phyloP scores from a whole-genome alignment of 2,329 filamentous ascomycete species.

The Ophiostoma novo-ulmi region DNA sequence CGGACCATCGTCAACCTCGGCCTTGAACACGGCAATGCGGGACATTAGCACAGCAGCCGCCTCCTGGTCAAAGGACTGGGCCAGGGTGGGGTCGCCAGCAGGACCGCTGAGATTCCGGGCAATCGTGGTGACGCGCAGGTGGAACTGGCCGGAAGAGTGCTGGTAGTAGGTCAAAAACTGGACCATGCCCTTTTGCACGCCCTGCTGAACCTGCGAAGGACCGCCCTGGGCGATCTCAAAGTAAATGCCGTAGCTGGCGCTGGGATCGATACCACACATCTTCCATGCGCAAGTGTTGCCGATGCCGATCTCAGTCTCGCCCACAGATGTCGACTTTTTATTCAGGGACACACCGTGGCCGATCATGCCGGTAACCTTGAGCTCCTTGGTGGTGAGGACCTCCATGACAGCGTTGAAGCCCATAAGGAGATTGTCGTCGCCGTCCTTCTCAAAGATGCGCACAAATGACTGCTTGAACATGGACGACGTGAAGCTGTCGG shows the following conservation, averaged over 20 bases:
- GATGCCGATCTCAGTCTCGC: conserved; percentile 96
- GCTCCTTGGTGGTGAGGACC: conserved; percentile 92
- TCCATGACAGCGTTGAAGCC: conserved; percentile 96
- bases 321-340: conserved; percentile 95
- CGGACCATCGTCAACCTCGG: conserved; percentile 96
- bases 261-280: conserved; percentile 97
- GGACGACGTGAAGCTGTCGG: conserved; percentile 95
- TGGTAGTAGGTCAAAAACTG: conserved; percentile 99
- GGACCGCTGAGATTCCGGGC: conserved; percentile 87
- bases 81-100: conserved; percentile 87
- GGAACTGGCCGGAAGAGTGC: conserved; percentile 92
- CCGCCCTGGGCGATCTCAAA: conserved; percentile 97
- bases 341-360: conserved; percentile 94
- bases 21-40: conserved; percentile 98
- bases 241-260: conserved; percentile 90
- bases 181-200: conserved; percentile 88
- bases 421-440: conserved; percentile 90
- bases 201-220: conserved; percentile 70
- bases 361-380: conserved; percentile 96
- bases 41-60: conserved; percentile 97
- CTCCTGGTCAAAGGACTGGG: conserved; percentile 97
- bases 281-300: conserved; percentile 99
- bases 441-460: conserved; percentile 94
- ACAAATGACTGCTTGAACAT: conserved; percentile 99
- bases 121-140: conserved; percentile 91